Base-by-base conservation (phyloP, 2,329 filamentous ascomycete species). In the Fusarium dlaminii region DNA sequence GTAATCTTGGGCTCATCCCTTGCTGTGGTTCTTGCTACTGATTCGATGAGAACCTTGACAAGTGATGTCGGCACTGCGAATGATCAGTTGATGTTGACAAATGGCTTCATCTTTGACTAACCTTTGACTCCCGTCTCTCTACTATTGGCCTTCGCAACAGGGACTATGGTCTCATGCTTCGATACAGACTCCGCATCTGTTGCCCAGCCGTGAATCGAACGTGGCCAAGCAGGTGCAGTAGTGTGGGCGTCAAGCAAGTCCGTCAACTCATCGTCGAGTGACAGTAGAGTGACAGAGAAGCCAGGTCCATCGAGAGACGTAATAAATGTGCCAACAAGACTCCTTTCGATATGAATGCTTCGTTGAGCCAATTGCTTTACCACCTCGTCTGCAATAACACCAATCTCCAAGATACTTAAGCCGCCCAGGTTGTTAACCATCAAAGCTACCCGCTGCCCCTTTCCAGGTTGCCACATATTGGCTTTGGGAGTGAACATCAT, bases 1-100 rank as follows among this genome's bases (percentile, higher is more conserved):
- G 79, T 80, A 18, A 80, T 79, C 34, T 78, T 75, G 6, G 78
- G 79, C 77, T 80, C 79, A 40, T 78, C 76, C 77, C 92, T 91
- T 5, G 72, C 49, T 37, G 72, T 76, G 1, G 72, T 69, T 42
- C 65, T 64, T 45, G 68, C 72, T 3, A 77, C 70, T 22, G 72
- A 69, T 17, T 75, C 63, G 24, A 78, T 67, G 39, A 77, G 66
- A 46, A 57, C 60, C 68, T 71, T 72, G 49, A 77, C 54, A 1
- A 77, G 68, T 5, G 52, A 42, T 37, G 76, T 67, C 17, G 74
- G 61, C 36, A 78, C 74, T 76, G 11, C 49, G 8, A 49, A 24
- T 48, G 17, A 43, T 69, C 13, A 66, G 43, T 29, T 27, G 3
- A 20, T 45, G 37, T 20, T 15, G 8, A 14, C 1, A 20, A 6